These are phyloP conservation scores for Coprinellus micaceus DNA, from an alignment of 768 basidiomycete genomes.

Conservation along the genomic window DNA sequence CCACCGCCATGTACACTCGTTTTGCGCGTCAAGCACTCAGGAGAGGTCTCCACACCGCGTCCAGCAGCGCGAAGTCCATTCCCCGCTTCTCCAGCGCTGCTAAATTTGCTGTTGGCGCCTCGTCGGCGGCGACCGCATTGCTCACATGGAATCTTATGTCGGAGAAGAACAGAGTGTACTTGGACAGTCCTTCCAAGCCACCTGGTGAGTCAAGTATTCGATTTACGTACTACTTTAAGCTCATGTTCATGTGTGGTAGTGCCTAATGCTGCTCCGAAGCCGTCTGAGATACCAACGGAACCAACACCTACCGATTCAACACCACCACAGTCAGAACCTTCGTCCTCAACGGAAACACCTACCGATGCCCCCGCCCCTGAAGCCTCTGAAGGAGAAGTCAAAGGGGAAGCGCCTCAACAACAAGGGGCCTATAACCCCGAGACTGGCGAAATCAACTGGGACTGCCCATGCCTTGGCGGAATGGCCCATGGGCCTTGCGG, in stretches of 20 bases:
- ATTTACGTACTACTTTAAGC: neutral
- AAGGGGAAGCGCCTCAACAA: conserved; percentile 9
- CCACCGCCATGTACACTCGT: conserved; percentile 47
- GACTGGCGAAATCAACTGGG: conserved; percentile 99
- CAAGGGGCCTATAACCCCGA: conserved; percentile 83
- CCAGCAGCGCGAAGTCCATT: conserved; percentile 13
- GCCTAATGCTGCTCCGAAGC: too few relatives aligned
- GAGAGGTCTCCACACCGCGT: conserved; percentile 48
- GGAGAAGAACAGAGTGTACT: conserved; percentile 38
- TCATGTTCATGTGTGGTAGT: too few relatives aligned
- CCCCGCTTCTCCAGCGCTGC: conserved; percentile 21
- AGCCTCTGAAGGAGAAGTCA: neutral
- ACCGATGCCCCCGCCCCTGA: conserved; percentile 6
- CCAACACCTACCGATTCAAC: neutral
- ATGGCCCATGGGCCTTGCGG: conserved; percentile 99
- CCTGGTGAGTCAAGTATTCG: neutral
- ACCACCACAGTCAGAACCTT: conserved; percentile 15
- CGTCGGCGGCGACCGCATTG: conserved; percentile 43
- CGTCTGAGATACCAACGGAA: too few relatives aligned
- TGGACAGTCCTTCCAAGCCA: conserved; percentile 37
- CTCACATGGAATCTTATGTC: conserved; percentile 46
- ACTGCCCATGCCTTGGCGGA: conserved; percentile 96
- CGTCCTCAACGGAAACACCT: conserved; percentile 10
- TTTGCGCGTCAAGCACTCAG: conserved; percentile 51
- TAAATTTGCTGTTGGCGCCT: conserved; percentile 38